Conservation (phyloP, 495 filamentous ascomycete species). For the Bacidia rubella region DNA sequence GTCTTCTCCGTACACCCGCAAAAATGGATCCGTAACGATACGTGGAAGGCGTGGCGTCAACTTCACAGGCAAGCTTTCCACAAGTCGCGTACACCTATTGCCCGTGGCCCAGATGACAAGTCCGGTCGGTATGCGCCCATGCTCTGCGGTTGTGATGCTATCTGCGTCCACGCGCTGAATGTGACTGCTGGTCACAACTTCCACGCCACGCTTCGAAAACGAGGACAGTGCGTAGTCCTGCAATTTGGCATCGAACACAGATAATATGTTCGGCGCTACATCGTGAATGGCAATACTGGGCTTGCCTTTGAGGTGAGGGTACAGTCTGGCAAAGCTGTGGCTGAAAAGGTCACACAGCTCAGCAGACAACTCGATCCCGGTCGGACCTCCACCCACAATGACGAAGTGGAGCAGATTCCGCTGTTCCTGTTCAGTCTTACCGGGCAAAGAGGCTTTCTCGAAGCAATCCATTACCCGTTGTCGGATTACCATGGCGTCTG, state of each 20-base stretch:
- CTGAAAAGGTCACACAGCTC: constrained; percentile 61
- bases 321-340: constrained; percentile 40
- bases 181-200: constrained; percentile 17
- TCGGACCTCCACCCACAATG: constrained; percentile 63
- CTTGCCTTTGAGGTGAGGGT: constrained; percentile 19
- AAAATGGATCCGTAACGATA: constrained; percentile 21
- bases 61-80: constrained; percentile 19
- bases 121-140: constrained; percentile 18
- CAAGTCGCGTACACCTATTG: constrained; percentile 17
- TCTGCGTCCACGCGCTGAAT: constrained; percentile 20
- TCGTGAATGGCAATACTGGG: constrained; percentile 22
- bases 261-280: constrained; percentile 20
- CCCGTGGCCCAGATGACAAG: constrained; percentile 26
- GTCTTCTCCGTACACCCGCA: constrained; percentile 14
- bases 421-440: constrained; percentile 35
- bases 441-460: constrained; percentile 52
- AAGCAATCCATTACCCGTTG: constrained; percentile 43
- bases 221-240: constrained; percentile 20
- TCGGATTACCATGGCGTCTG: constrained; percentile 52
- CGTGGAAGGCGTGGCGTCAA: constrained; percentile 16
- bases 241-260: constrained; percentile 20
- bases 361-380: constrained; percentile 63
- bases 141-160: constrained; percentile 18
- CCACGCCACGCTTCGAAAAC: constrained; percentile 16
- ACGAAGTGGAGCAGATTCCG: constrained; percentile 53